Base-by-base conservation (phyloP, 148 eudicot species). In the Cornus kousa region DNA sequence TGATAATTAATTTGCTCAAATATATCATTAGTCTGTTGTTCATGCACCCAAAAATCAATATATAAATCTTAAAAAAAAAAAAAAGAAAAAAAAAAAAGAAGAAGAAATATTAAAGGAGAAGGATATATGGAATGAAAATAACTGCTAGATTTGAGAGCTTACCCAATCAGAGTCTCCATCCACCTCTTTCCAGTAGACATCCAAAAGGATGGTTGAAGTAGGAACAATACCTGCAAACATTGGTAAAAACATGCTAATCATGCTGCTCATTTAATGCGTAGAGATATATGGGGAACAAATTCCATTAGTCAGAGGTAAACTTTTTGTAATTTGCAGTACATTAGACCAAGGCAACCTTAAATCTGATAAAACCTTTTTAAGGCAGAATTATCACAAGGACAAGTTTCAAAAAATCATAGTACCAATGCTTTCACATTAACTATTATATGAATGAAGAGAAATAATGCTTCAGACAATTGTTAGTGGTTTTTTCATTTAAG, bases 151-250 rank as follows among this genome's bases (percentile, higher is more conserved):
- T 80, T 66, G 76, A 71, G 67, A 77, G 72, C 89, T 85, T 86
- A 96, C 99, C 99, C 99, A 96, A 79, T 96, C 99, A 19, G 99
- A 89, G 82, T 96, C 97, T 80, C 87, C 94, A 75, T 87, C 88
- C 85, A 92, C 78, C 80, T 92, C 95, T 86, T 89, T 96, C 98
- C 95, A 96, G 79, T 89, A 90, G 17, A 88, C 87, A 82, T 96
- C 98, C 84, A 87, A 79, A 78, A 89, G 84, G 77, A 86, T 80
- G 46, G 91, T 81, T 68, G 90, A 82, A 60, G 82, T 32, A 78
- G 98, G 92, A 81, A 91, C 90, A 88, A 89, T 83, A 48, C 98
- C 99, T 93, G 87, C 55, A 87, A 80, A 71, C 70, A 78, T 53
- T 40, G 16, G 14, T 40, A 31, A 48, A 32, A 62, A 24, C 24